Evolutionary conservation across 2,329 filamentous ascomycete genomes (phyloP).

Genomic region (Metarhizium sp.): DNA sequence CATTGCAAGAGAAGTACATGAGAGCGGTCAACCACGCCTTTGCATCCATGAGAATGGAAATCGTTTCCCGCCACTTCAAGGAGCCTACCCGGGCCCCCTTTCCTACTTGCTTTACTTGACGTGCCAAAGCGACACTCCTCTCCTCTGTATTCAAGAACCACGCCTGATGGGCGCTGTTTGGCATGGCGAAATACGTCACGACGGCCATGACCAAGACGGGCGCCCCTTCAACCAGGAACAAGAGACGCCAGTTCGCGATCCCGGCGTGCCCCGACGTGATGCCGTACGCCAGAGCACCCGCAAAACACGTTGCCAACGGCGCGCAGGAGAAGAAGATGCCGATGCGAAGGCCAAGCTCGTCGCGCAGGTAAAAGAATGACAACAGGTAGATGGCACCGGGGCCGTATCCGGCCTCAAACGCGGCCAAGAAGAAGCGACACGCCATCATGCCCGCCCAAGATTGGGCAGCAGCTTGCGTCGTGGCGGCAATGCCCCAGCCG

Average conservation of each 20-base stretch:
- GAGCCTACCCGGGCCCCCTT: neutral
- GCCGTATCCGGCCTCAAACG: constrained; percentile 22
- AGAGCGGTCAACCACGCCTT: constrained; percentile 21
- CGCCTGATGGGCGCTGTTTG: constrained; percentile 8
- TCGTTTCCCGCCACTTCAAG: constrained; percentile 17
- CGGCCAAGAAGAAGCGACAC: constrained; percentile 31
- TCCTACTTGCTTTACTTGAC: constrained; percentile 6
- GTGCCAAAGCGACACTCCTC: constrained; percentile 6
- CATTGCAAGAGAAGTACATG: constrained; percentile 14
- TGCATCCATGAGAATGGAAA: constrained; percentile 22
- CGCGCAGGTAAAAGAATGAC: constrained; percentile 26
- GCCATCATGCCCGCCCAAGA: constrained; percentile 34
- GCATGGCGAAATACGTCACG: constrained; percentile 19
- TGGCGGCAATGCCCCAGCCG: constrained; percentile 13
- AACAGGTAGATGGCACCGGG: constrained; percentile 24
- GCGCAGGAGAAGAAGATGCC: constrained; percentile 43
- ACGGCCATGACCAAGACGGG: constrained; percentile 22
- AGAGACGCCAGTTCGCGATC: constrained; percentile 53
- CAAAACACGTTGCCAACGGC: constrained; percentile 58
- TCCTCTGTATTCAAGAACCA: constrained; percentile 12
- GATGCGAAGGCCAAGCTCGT: constrained; percentile 23
- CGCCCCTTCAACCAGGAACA: constrained; percentile 46
- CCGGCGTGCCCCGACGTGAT: constrained; percentile 49
- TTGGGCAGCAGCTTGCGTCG: constrained; percentile 32
- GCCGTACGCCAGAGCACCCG: constrained; percentile 54